These are phyloP conservation scores for Psidium friedrichsthalianum DNA, from an alignment of 345 rosid genomes.

Conservation along the genomic window DNA sequence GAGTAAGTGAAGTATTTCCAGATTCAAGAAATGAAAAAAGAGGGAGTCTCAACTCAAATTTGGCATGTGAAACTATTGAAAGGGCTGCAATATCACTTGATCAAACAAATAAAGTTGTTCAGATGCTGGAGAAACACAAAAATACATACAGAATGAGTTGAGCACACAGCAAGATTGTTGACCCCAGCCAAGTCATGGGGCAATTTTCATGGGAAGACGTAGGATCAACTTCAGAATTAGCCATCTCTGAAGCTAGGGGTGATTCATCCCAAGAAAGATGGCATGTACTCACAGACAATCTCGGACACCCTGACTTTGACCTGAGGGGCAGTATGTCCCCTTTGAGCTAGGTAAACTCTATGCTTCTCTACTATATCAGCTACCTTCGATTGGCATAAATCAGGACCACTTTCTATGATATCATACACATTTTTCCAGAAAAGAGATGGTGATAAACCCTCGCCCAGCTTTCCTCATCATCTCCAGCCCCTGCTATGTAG, in stretches of 20 bases:
- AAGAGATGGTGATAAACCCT: conserved; percentile 67
- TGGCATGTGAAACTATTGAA: neutral
- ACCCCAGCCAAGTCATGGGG: conserved; percentile 51
- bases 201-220: conserved; percentile 16
- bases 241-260: conserved; percentile 5
- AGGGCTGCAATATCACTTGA: neutral
- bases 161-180: conserved; percentile 55
- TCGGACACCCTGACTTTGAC: conserved; percentile 26
- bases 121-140: neutral
- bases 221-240: conserved; percentile 4
- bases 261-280: conserved; percentile 6
- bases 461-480: conserved; percentile 98
- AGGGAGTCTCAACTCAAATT: neutral
- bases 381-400: conserved; percentile 65
- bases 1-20: neutral
- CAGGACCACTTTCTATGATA: conserved; percentile 65
- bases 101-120: neutral
- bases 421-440: conserved; percentile 73
- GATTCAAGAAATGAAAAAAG: neutral
- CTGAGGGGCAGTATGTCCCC: conserved; percentile 71
- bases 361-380: conserved; percentile 83
- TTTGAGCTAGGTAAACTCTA: conserved; percentile 65
- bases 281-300: conserved; percentile 3
- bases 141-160: conserved; percentile 40
- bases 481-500: conserved; percentile 96